Evolutionary conservation across 2,329 filamentous ascomycete species (phyloP).

Genomic region (Plectosphaerella cucumerina): DNA sequence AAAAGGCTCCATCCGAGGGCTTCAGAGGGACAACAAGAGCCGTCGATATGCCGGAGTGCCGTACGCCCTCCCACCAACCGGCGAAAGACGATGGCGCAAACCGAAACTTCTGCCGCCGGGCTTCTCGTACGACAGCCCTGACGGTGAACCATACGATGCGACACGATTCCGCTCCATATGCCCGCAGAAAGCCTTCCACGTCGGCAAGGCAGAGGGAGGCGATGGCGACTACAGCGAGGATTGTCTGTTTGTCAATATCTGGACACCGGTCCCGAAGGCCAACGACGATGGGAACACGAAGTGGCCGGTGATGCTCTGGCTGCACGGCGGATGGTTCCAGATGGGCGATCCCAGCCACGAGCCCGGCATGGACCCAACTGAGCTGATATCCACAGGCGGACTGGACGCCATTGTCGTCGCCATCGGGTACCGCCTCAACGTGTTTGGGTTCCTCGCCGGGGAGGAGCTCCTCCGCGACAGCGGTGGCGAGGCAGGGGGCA

Average conservation of each 20-base stretch:
- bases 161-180: conserved; percentile 30
- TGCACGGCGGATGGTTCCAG: conserved; percentile 46
- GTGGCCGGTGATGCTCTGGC: conserved; percentile 33
- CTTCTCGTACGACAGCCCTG: conserved; percentile 20
- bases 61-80: conserved; percentile 33
- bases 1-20: conserved; percentile 24
- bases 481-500: conserved; percentile 17
- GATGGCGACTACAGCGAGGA: conserved; percentile 34
- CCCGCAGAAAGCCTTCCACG: conserved; percentile 29
- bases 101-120: conserved; percentile 24
- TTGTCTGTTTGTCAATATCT: conserved; percentile 45
- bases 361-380: conserved; percentile 35
- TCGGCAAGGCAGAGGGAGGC: conserved; percentile 19
- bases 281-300: conserved; percentile 14
- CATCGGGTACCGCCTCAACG: conserved; percentile 41
- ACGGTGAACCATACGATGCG: conserved; percentile 27
- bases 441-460: conserved; percentile 44
- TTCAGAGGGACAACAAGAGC: conserved; percentile 28
- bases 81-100: conserved; percentile 30
- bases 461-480: conserved; percentile 25
- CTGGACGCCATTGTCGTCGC: conserved; percentile 36
- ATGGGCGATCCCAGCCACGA: conserved; percentile 38
- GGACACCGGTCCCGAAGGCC: conserved; percentile 31
- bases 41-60: conserved; percentile 29
- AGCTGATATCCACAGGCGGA: conserved; percentile 29